phyloP scores from a whole-genome alignment of 495 filamentous ascomycete genomes.

The Corynascus novoguineensis region DNA sequence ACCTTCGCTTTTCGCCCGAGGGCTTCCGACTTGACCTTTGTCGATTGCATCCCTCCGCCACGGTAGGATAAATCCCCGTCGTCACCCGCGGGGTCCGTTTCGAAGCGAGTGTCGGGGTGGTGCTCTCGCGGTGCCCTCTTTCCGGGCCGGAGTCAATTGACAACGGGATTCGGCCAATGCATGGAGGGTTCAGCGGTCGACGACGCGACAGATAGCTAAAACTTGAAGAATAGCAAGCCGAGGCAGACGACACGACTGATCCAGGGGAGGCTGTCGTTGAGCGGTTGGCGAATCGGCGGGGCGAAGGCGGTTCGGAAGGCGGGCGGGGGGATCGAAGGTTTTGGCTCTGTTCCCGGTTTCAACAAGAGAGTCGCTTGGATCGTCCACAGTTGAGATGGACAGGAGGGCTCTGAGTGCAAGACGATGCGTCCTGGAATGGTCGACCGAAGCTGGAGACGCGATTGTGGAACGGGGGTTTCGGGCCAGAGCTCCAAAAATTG shows the following conservation, averaged over 20 bases:
- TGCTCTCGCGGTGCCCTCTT: neutral
- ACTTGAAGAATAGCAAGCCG: neutral
- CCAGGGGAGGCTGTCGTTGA: neutral
- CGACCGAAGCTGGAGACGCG: constrained; percentile 2
- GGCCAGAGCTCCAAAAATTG: constrained; percentile 18
- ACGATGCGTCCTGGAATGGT: neutral
- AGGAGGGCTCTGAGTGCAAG: too few relatives aligned
- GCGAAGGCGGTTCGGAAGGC: neutral
- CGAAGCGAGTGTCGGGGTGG: neutral
- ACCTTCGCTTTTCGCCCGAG: constrained; percentile 94
- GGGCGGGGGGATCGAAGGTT: neutral
- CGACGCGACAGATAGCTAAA: neutral
- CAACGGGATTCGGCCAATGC: neutral
- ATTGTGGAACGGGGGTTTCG: constrained; percentile 6
- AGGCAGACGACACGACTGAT: neutral
- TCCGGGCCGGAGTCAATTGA: neutral
- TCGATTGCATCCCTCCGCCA: constrained; percentile 49
- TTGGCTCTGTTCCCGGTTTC: neutral
- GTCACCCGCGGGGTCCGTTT: constrained; percentile 20
- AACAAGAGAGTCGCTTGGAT: neutral
- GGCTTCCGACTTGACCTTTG: constrained; percentile 77
- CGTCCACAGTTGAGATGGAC: neutral
- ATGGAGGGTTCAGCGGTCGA: neutral
- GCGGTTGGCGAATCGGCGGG: neutral
- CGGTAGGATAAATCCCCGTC: constrained; percentile 20